A percentile compares a stretch with the other conserved stretches of the same genome.
These are phyloP conservation scores for Cordyceps cateniannulata DNA, from an alignment of 2,329 filamentous ascomycete genomes.

Conservation along the genomic window DNA sequence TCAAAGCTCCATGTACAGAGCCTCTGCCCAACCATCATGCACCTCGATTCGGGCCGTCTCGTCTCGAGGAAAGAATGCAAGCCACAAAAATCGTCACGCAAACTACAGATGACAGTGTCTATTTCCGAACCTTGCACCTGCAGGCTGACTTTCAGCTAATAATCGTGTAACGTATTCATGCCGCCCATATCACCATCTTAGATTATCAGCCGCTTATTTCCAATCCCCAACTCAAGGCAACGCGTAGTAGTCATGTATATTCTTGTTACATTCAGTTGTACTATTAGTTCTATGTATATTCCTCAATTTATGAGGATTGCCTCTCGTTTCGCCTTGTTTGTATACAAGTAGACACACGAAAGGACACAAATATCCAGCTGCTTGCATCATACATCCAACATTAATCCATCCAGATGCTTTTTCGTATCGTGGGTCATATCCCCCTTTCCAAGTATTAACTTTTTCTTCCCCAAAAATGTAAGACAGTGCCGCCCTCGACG, in stretches of 20 bases:
- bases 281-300: not conserved
- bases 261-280: not conserved
- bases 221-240: no score
- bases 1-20: no score
- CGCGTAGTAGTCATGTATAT: not conserved
- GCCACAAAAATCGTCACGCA: no score
- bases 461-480: not conserved
- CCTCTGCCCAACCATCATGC: no score
- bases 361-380: slow-evolving; percentile 1
- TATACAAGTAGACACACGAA: not conserved
- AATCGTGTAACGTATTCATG: no score
- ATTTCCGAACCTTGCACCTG: no score
- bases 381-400: slow-evolving; percentile 12
- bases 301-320: not conserved
- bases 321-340: not conserved
- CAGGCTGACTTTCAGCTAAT: no score
- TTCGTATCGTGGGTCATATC: not conserved
- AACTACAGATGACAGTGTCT: no score
- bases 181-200: no score
- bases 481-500: not conserved
- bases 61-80: no score
- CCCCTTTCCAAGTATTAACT: not conserved
- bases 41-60: no score
- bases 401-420: slow-evolving; percentile 8
- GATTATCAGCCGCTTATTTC: no score